A percentile compares a stretch with the other conserved stretches of the same genome.
These are phyloP conservation scores for Aspergillus felis DNA, from an alignment of 2,329 filamentous ascomycete genomes.

Conservation along the genomic window DNA sequence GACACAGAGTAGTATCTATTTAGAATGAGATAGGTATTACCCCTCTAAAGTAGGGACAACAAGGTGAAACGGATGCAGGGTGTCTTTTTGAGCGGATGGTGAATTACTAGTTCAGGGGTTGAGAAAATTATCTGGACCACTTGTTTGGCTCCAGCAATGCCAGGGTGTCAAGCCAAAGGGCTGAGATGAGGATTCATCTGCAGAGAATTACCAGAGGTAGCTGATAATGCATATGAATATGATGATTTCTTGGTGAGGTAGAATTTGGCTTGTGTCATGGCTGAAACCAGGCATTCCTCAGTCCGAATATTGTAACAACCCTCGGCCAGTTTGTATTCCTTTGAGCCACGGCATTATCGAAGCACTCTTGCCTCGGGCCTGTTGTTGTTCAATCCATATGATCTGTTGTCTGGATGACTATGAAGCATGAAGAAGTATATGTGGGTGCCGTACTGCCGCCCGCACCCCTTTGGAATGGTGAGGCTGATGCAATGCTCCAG, in stretches of 20 bases:
- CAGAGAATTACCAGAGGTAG: too few relatives aligned
- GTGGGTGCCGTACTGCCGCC: not conserved
- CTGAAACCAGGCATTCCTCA: not conserved
- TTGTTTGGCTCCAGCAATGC: not conserved
- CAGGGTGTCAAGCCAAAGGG: not conserved
- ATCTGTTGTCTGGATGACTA: not conserved
- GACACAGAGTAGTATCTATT: too few relatives aligned
- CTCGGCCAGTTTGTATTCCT: not conserved
- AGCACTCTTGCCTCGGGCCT: not conserved
- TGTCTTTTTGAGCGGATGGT: not conserved
- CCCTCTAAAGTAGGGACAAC: too few relatives aligned
- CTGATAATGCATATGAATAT: not conserved
- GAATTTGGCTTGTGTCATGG: not conserved
- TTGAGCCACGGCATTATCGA: not conserved
- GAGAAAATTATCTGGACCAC: not conserved
- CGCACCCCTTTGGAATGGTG: slow-evolving; percentile 7
- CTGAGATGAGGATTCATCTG: too few relatives aligned
- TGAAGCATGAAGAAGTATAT: not conserved
- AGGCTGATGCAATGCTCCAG: slow-evolving; percentile 14
- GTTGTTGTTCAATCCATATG: not conserved
- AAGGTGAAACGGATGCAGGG: not conserved
- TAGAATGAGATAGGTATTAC: too few relatives aligned
- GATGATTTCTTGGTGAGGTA: not conserved
- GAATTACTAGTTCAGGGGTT: not conserved
- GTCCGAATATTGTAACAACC: not conserved